Evolutionary conservation across 208 protist species (phyloP).

Genomic region (Wallacemonas rigidus): DNA sequence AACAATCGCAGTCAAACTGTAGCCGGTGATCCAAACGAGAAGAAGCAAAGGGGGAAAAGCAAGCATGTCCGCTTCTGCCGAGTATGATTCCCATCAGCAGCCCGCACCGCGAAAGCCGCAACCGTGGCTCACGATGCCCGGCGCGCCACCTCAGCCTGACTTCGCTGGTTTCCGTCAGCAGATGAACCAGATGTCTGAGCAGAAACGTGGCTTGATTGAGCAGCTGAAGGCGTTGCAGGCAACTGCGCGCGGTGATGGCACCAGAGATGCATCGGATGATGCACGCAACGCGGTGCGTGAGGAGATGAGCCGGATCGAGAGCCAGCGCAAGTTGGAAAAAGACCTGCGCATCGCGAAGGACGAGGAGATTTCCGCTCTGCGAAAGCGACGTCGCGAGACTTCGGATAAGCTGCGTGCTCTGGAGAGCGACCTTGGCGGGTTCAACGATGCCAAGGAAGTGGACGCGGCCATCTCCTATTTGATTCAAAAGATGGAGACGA

Average conservation of each 20-base stretch:
- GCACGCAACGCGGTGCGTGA: slow-evolving; percentile 49
- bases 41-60: too few species aligned
- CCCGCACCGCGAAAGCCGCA: slow-evolving; percentile 14
- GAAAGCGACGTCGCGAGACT: slow-evolving; percentile 55
- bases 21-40: too few species aligned
- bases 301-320: slow-evolving; percentile 60
- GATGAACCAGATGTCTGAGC: slow-evolving; percentile 38
- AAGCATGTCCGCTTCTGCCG: neutral
- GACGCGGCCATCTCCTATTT: slow-evolving; percentile 70
- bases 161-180: slow-evolving; percentile 36
- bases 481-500: slow-evolving; percentile 81
- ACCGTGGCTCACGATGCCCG: slow-evolving; percentile 65
- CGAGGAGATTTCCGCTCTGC: slow-evolving; percentile 57
- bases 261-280: slow-evolving; percentile 25
- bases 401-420: slow-evolving; percentile 51
- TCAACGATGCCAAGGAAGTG: slow-evolving; percentile 65
- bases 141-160: slow-evolving; percentile 57
- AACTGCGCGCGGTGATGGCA: slow-evolving; percentile 40
- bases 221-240: slow-evolving; percentile 68
- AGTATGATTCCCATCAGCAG: neutral
- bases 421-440: slow-evolving; percentile 61
- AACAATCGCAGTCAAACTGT: too few species aligned
- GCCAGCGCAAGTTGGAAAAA: slow-evolving; percentile 42
- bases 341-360: slow-evolving; percentile 58
- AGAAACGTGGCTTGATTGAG: slow-evolving; percentile 50